Conservation (phyloP, 495 filamentous ascomycete genomes). For the Copromyces sp. region DNA sequence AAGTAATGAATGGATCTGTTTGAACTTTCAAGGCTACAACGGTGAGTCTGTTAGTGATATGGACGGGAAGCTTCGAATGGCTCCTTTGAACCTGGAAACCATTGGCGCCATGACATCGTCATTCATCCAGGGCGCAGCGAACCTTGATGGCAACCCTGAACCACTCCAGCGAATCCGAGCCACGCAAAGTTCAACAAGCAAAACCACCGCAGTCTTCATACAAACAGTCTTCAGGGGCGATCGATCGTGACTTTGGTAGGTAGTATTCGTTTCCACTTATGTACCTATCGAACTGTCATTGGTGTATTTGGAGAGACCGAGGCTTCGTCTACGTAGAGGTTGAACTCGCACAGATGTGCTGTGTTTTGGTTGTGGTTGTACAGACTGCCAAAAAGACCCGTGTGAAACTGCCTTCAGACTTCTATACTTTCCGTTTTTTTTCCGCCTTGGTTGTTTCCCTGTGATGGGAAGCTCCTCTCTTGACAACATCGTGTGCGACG, state of each 20-base stretch:
- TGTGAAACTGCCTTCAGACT: background rate
- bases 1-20: too few relatives aligned
- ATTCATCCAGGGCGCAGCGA: background rate
- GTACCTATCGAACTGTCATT: background rate
- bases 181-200: background rate
- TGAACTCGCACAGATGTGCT: background rate
- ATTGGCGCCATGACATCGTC: conserved; percentile 11
- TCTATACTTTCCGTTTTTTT: background rate
- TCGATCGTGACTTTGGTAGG: background rate
- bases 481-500: background rate
- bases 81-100: background rate
- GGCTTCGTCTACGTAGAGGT: background rate
- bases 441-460: background rate
- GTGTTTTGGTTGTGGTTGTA: background rate
- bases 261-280: background rate
- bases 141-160: background rate
- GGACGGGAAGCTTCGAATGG: background rate
- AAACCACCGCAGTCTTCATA: background rate
- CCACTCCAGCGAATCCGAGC: background rate
- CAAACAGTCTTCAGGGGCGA: background rate
- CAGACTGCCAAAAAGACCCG: background rate
- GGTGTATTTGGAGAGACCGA: background rate
- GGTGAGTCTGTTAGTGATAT: background rate
- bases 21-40: background rate
- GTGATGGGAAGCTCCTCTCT: background rate